A percentile compares a stretch with the other conserved stretches of the same genome.
phyloP scores from a whole-genome alignment of 2,329 filamentous ascomycete species.

The Aureobasidium namibiae region DNA sequence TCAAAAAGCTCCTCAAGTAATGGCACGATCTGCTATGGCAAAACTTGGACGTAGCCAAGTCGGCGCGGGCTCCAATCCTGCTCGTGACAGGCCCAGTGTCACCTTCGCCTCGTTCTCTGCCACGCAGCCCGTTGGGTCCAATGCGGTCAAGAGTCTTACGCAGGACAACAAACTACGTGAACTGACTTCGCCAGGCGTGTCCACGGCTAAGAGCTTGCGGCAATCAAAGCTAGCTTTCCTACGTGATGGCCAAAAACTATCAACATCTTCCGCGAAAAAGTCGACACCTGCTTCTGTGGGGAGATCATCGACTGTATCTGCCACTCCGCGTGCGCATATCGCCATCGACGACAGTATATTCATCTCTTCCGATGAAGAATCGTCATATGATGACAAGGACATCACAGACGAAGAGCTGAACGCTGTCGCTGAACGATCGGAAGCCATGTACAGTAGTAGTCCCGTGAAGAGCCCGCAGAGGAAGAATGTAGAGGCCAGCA shows the following conservation, averaged over 20 bases:
- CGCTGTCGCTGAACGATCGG: neutral
- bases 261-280: neutral
- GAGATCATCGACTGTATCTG: neutral
- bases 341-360: neutral
- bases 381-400: constrained; percentile 11
- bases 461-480: neutral
- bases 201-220: neutral
- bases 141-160: no score
- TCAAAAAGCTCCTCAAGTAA: neutral
- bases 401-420: constrained; percentile 11
- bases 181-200: neutral
- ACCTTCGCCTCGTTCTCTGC: neutral
- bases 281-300: neutral
- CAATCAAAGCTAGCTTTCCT: neutral
- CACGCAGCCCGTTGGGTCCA: neutral
- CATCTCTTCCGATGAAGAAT: constrained; percentile 10
- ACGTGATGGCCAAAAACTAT: neutral
- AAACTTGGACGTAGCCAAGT: neutral
- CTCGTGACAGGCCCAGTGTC: neutral
- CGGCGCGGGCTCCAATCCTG: neutral
- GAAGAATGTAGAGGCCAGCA: neutral
- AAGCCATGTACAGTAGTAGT: constrained; percentile 7
- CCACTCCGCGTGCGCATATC: neutral
- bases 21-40: neutral
- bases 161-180: neutral